Evolutionary conservation across 2,329 filamentous ascomycete genomes (phyloP).

Genomic region (Trichophyton rubrum): DNA sequence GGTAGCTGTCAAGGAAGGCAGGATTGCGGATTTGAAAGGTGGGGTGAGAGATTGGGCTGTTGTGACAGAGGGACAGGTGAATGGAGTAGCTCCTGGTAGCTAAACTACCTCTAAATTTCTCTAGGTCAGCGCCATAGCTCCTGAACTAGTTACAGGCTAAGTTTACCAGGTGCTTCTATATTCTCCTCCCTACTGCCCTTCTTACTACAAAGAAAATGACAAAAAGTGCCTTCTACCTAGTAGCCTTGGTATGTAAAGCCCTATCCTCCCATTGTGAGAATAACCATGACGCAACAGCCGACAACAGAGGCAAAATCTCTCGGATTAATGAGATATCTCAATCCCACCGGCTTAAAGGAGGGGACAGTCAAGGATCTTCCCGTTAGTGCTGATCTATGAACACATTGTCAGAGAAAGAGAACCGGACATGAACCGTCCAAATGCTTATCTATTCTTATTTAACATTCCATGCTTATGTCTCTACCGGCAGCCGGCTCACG

Average conservation of each 20-base stretch:
- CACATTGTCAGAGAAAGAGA: background rate
- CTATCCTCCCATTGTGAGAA: background rate
- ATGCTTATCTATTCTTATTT: background rate
- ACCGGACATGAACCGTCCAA: background rate
- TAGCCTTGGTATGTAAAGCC: too few relatives aligned
- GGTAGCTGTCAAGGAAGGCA: slow-evolving; percentile 69
- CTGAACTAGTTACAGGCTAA: too few relatives aligned
- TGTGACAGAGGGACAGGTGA: slow-evolving; percentile 20
- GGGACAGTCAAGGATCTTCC: background rate
- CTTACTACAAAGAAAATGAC: too few relatives aligned
- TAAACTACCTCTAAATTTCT: too few relatives aligned
- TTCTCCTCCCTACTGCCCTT: too few relatives aligned
- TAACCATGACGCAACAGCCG: background rate
- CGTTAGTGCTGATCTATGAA: background rate
- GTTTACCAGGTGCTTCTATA: too few relatives aligned
- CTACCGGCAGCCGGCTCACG: background rate
- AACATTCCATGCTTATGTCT: background rate
- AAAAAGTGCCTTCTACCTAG: too few relatives aligned
- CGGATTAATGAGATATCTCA: background rate
- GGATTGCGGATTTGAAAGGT: slow-evolving; percentile 94
- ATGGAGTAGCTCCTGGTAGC: background rate
- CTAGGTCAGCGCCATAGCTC: too few relatives aligned
- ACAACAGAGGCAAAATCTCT: background rate
- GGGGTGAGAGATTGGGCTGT: slow-evolving; percentile 65
- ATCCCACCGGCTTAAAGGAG: background rate